Evolutionary conservation across 2,329 filamentous ascomycete species (phyloP), one percentile per base, ranked within the genome.

Genomic region (Xylariales sp.): DNA sequence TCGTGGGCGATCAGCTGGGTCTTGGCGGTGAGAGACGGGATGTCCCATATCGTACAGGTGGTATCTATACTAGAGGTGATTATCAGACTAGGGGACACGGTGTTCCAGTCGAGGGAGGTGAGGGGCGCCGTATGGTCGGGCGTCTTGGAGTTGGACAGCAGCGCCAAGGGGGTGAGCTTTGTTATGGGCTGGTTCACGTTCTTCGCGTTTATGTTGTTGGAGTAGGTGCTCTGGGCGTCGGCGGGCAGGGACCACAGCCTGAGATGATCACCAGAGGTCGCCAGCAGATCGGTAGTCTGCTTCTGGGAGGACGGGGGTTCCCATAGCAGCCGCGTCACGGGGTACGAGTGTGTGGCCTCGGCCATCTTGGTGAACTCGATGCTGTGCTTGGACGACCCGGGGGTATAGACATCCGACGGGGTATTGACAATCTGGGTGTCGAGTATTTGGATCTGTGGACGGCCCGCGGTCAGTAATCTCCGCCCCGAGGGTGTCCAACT

Each of bases 41-140:
- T 98, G 62, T 98, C 93, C 93, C 93, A 98, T 51, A 98, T 98
- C 4, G 93, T 98, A 67, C 93, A 98, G 5, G 93, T 98, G 1
- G 93, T 98, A 60, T 98, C 93, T 57, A 98, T 98, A 62, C 90
- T 97, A 3, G 90, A 96, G 1, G 93, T 98, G 57, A 98, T 98
- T 59, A 98, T 98, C 40, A 98, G 73, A 61, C 91, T 96, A 1
- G 93, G 93, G 18, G 89, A 95, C 39, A 98, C 84, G 2, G 88
- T 95, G 58, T 98, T 98, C 93, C 93, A 98, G 62, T 98, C 93
- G 34, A 98, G 74, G 12, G 90, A 96, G 2, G 93, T 98, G 44
- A 98, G 79, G 15, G 93, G 93, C 11, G 93, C 93, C 4, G 93
- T 98, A 60, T 98, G 94, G 58, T 98, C 93, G 4, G 93, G 93